A percentile compares a stretch with the other conserved stretches of the same genome.
phyloP scores from a whole-genome alignment of 352 stramenopile genomes.

The Pelagophyceae sp. region DNA sequence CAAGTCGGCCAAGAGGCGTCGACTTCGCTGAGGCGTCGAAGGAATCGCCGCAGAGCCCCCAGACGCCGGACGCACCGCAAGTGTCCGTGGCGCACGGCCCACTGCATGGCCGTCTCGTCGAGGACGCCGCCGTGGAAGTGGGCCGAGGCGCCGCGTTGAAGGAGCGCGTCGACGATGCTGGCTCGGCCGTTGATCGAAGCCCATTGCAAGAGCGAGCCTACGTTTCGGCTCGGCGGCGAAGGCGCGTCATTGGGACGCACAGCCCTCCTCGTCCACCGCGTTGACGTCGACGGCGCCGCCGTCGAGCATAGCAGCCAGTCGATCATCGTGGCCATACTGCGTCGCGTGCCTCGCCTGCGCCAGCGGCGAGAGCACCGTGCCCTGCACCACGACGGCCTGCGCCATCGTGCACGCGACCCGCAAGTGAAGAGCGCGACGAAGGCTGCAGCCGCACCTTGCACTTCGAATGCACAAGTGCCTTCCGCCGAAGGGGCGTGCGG shows the following conservation, averaged over 20 bases:
- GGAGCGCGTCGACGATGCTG: background rate
- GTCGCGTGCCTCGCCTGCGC: background rate
- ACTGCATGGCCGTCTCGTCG: conserved; percentile 14
- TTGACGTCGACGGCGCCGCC: background rate
- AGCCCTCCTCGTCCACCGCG: background rate
- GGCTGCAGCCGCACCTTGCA: too few relatives aligned
- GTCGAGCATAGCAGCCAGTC: background rate
- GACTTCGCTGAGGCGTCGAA: too few relatives aligned
- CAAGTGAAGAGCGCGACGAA: too few relatives aligned
- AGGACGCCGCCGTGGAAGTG: background rate
- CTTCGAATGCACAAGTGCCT: too few relatives aligned
- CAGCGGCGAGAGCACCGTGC: background rate
- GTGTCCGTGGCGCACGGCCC: conserved; percentile 6
- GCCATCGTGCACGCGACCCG: too few relatives aligned
- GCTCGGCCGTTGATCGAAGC: conserved; percentile 8
- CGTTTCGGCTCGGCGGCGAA: too few relatives aligned
- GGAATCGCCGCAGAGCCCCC: too few relatives aligned
- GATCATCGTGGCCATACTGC: background rate
- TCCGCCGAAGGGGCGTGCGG: too few relatives aligned
- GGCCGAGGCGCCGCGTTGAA: background rate
- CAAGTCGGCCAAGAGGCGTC: too few relatives aligned
- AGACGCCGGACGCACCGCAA: background rate
- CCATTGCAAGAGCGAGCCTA: conserved; percentile 16
- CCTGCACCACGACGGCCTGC: background rate
- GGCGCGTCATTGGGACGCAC: too few relatives aligned